Percentiles rank a stretch among this genome's conserved stretches.
Evolutionary conservation across 352 stramenopile species (phyloP).

Genomic region (Pythium coloratum): DNA sequence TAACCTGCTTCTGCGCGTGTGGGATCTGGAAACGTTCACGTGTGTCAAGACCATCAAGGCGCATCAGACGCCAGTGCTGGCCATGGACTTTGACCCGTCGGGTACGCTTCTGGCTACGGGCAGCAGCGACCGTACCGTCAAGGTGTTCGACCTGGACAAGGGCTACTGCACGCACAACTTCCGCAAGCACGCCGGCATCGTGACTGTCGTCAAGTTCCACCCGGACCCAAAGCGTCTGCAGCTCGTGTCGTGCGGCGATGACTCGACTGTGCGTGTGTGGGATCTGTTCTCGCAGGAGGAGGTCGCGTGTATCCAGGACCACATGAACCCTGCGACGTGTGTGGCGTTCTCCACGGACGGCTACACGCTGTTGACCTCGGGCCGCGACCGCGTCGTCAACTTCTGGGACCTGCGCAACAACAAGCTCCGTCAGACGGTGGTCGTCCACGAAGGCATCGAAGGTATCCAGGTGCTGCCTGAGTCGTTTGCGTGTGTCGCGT

Average conservation of each 20-base stretch:
- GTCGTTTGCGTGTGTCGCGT: slow-evolving; percentile 50
- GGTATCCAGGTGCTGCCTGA: slow-evolving; percentile 88
- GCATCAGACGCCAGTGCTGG: slow-evolving; percentile 75
- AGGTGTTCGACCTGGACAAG: slow-evolving; percentile 93
- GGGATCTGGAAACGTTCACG: slow-evolving; percentile 80
- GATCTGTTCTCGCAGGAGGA: slow-evolving; percentile 86
- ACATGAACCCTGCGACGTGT: slow-evolving; percentile 94
- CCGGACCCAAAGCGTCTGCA: slow-evolving; percentile 57
- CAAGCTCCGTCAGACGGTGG: slow-evolving; percentile 90
- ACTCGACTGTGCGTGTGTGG: slow-evolving; percentile 77
- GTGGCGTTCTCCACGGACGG: slow-evolving; percentile 89
- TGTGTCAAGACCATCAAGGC: slow-evolving; percentile 80
- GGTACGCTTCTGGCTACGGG: slow-evolving; percentile 95
- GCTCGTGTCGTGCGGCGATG: slow-evolving; percentile 80
- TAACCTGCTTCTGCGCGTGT: slow-evolving; percentile 84
- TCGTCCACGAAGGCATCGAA: slow-evolving; percentile 95
- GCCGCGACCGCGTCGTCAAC: slow-evolving; percentile 93
- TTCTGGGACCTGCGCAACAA: slow-evolving; percentile 86
- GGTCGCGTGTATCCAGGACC: slow-evolving; percentile 90
- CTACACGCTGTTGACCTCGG: slow-evolving; percentile 86
- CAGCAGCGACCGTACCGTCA: slow-evolving; percentile 94
- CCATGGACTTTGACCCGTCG: slow-evolving; percentile 89
- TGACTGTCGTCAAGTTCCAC: slow-evolving; percentile 88
- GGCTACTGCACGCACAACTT: slow-evolving; percentile 95
- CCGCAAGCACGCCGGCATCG: slow-evolving; percentile 79